These are phyloP conservation scores for Xylariomycetidae sp. DNA, from an alignment of 2,329 filamentous ascomycete genomes.

Conservation along the genomic window DNA sequence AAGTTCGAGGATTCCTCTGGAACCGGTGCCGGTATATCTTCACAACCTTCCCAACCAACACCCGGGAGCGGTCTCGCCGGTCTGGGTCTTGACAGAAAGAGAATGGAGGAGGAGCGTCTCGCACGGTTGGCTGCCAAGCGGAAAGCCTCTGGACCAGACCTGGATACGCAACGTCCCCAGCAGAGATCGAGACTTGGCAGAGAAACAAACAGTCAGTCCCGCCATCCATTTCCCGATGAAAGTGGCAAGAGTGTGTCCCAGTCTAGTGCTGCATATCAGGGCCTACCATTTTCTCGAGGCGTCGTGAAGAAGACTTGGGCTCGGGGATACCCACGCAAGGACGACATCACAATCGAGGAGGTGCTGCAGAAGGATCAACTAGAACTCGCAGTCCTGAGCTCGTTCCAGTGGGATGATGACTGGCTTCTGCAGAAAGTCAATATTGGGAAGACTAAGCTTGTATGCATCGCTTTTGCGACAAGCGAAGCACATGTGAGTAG, in stretches of 20 bases:
- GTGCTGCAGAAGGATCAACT: conserved; percentile 69
- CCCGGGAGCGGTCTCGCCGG: conserved; percentile 22
- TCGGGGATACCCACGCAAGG: conserved; percentile 52
- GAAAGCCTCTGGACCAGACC: conserved; percentile 26
- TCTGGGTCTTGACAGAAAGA: conserved; percentile 63
- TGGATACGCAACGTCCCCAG: conserved; percentile 9
- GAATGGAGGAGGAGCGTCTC: conserved; percentile 81
- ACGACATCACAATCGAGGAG: conserved; percentile 76
- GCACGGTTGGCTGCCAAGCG: conserved; percentile 58
- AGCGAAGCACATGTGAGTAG: conserved; percentile 45
- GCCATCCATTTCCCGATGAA: no score
- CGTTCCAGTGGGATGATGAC: conserved; percentile 78
- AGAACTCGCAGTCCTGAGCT: conserved; percentile 73
- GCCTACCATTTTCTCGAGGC: conserved; percentile 48
- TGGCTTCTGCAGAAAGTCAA: conserved; percentile 74
- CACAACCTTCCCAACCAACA: no score
- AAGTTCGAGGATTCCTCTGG: no score
- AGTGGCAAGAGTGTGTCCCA: neutral
- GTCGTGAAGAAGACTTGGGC: conserved; percentile 78
- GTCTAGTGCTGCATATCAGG: neutral
- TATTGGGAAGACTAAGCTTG: conserved; percentile 50
- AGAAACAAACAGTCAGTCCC: neutral
- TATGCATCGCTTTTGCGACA: conserved; percentile 52
- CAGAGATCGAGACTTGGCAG: conserved; percentile 14
- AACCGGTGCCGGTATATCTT: no score